Conservation (phyloP, 306 rosid genomes). For the Vachellia pachyceras region DNA sequence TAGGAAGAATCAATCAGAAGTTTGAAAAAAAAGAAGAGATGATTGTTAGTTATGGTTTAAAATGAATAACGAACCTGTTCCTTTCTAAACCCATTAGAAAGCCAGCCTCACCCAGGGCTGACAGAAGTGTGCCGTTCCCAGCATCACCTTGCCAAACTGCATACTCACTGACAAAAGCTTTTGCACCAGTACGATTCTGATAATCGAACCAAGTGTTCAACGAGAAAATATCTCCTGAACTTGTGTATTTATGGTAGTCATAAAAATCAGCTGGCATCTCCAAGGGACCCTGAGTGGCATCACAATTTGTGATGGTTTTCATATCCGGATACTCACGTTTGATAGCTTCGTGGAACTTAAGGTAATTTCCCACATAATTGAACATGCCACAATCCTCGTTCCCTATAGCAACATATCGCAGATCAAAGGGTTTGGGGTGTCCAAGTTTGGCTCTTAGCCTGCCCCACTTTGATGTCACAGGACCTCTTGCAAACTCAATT, state of each 20-base stretch:
- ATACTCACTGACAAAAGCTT: slow-evolving; percentile 84
- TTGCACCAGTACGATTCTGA: slow-evolving; percentile 58
- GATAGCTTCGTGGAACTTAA: background rate
- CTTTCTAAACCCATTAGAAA: slow-evolving; percentile 81
- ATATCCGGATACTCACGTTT: background rate
- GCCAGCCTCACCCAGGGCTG: slow-evolving; percentile 83
- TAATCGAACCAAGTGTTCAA: background rate
- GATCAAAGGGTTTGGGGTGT: background rate
- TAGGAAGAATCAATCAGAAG: background rate
- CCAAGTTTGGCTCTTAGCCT: background rate
- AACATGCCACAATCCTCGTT: slow-evolving; percentile 68
- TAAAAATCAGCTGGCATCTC: background rate
- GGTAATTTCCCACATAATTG: background rate
- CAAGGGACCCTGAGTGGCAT: background rate
- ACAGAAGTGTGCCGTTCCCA: slow-evolving; percentile 60
- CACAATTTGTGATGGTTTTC: background rate
- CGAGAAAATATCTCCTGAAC: background rate
- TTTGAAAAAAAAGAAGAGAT: too few species aligned
- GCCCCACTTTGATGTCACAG: background rate
- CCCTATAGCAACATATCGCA: slow-evolving; percentile 63
- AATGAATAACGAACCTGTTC: slow-evolving; percentile 57
- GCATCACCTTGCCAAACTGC: slow-evolving; percentile 71
- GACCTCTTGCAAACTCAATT: background rate
- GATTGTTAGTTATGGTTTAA: too few species aligned
- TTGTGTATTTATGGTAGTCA: background rate